These are phyloP conservation scores for Corinectria fuckeliana DNA, from an alignment of 2,329 filamentous ascomycete genomes.

Conservation along the genomic window DNA sequence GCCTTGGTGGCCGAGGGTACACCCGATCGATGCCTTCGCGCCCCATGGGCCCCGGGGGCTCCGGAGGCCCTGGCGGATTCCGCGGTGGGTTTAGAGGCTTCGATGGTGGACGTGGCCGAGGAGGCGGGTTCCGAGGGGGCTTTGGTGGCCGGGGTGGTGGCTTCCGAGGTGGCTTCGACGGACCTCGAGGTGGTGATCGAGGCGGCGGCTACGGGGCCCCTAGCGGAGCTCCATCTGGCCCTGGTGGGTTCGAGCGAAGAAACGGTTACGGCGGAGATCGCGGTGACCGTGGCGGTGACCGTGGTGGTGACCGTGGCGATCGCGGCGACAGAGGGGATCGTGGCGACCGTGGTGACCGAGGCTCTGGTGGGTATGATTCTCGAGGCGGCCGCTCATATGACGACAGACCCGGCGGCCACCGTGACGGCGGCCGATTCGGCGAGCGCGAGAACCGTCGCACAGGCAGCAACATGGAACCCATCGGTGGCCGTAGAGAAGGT, in stretches of 20 bases:
- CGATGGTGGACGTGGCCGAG: constrained; percentile 52
- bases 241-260: constrained; percentile 57
- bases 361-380: constrained; percentile 67
- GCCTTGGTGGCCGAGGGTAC: constrained; percentile 90
- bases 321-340: constrained; percentile 42
- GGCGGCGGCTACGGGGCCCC: constrained; percentile 62
- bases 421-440: constrained; percentile 51
- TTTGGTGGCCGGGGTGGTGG: constrained; percentile 64
- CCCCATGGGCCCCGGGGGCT: constrained; percentile 68
- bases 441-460: constrained; percentile 61
- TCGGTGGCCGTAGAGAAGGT: constrained; percentile 68
- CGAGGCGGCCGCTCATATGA: constrained; percentile 65
- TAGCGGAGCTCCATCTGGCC: constrained; percentile 66
- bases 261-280: constrained; percentile 54
- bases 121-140: constrained; percentile 56
- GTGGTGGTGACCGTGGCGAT: constrained; percentile 59
- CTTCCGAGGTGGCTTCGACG: constrained; percentile 51
- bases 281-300: constrained; percentile 45
- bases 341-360: constrained; percentile 52
- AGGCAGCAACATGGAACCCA: constrained; percentile 84
- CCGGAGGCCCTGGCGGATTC: constrained; percentile 60
- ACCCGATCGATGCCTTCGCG: constrained; percentile 80
- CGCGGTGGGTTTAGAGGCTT: constrained; percentile 62
- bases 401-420: constrained; percentile 60
- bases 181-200: constrained; percentile 50